Evolutionary conservation across 75 land plant genomes (phyloP).

Genomic region (Picea glauca): DNA sequence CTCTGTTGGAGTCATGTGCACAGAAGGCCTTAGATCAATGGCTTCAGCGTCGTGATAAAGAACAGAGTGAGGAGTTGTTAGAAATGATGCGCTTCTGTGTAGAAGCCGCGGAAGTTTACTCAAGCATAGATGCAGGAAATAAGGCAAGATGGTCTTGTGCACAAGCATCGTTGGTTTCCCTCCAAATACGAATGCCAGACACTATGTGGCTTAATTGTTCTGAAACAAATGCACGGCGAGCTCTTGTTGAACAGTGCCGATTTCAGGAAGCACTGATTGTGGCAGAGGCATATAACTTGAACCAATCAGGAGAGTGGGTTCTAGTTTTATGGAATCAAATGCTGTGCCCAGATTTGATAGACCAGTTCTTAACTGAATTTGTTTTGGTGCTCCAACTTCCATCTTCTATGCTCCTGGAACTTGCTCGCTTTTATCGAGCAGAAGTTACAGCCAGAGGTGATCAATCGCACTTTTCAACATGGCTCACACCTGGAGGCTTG

Average conservation of each 20-base stretch:
- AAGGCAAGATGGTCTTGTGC: slow-evolving; percentile 81
- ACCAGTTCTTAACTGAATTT: slow-evolving; percentile 84
- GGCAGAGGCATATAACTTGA: slow-evolving; percentile 88
- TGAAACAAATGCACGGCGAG: slow-evolving; percentile 84
- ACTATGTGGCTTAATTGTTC: slow-evolving; percentile 63
- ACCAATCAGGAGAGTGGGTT: slow-evolving; percentile 92
- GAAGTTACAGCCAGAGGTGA: slow-evolving; percentile 89
- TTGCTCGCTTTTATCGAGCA: slow-evolving; percentile 76
- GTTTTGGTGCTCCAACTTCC: slow-evolving; percentile 87
- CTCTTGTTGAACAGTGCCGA: slow-evolving; percentile 82
- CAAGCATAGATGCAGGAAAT: slow-evolving; percentile 88
- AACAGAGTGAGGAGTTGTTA: slow-evolving; percentile 77
- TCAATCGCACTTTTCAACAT: slow-evolving; percentile 77
- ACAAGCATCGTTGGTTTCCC: slow-evolving; percentile 83
- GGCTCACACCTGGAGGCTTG: slow-evolving; percentile 86
- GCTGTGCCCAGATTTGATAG: slow-evolving; percentile 76
- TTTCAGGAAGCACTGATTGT: slow-evolving; percentile 96
- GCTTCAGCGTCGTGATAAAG: slow-evolving; percentile 43
- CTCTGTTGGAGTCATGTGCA: slow-evolving; percentile 71
- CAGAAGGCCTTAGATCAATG: slow-evolving; percentile 47
- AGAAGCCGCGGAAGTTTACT: slow-evolving; percentile 90
- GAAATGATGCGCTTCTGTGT: slow-evolving; percentile 82
- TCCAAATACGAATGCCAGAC: slow-evolving; percentile 95
- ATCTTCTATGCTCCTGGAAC: slow-evolving; percentile 68
- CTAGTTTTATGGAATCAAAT: slow-evolving; percentile 91